A percentile compares a stretch with the other conserved stretches of the same genome.
Conservation (phyloP, 78 protist species). For the Dictyostelium brefeldianum region DNA sequence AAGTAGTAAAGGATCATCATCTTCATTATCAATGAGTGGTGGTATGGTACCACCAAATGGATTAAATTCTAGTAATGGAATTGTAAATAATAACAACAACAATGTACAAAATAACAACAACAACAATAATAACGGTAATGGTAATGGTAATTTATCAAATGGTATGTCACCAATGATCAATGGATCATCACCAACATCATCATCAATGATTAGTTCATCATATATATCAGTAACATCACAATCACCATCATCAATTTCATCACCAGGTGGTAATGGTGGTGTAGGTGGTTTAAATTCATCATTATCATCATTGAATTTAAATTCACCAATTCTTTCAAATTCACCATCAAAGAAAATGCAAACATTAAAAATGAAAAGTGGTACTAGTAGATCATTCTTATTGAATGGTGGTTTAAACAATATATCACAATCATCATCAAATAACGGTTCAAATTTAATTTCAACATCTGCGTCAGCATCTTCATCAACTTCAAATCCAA, state of each 20-base stretch:
- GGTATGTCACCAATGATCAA: background rate
- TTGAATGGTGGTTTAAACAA: background rate
- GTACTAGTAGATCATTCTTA: background rate
- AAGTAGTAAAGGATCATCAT: conserved; percentile 37
- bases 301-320: conserved; percentile 43
- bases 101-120: too few species aligned
- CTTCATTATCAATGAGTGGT: conserved; percentile 28
- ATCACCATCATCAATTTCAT: conserved; percentile 12
- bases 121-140: background rate
- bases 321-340: conserved; percentile 32
- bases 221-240: background rate
- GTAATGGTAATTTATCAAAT: background rate
- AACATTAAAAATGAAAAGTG: background rate
- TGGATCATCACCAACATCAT: background rate
- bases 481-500: background rate
- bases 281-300: background rate
- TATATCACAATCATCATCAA: background rate
- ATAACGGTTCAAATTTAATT: too few species aligned
- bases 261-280: background rate
- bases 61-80: background rate
- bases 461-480: background rate
- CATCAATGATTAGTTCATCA: conserved; percentile 8
- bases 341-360: background rate
- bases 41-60: conserved; percentile 44
- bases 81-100: background rate